Base-by-base conservation (phyloP, 2,329 filamentous ascomycete species). In the Penicillium psychrosexuale region DNA sequence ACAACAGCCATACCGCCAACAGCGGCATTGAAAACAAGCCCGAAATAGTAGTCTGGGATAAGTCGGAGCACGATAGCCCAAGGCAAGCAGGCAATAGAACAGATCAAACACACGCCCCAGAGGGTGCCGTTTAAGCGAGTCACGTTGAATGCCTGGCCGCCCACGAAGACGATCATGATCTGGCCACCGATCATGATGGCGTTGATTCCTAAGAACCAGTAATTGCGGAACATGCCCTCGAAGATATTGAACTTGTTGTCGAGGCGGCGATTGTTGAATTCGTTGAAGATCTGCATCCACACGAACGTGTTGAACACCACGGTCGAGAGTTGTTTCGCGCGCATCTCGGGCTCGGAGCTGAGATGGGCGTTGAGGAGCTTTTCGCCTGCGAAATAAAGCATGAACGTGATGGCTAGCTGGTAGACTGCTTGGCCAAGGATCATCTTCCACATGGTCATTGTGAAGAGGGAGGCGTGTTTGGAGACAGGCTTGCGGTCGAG, bases 201-300 rank as follows among this genome's bases (percentile, higher is more conserved):
- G 75, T 91, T 91, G 73, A 97, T 97, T 37, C 76, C 82, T 36
- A 95, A 83, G 77, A 97, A 97, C 80, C 95, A 96, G 76, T 82
- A 88, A 72, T 97, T 97, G 69, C 84, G 84, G 27, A 82, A 82
- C 56, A 97, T 83, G 51, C 91, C 91, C 70, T 97, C 93, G 58
- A 97, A 93, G 59, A 97, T 91, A 75, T 97, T 97, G 80, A 96
- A 92, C 52, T 86, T 84, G 75, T 97, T 97, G 73, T 97, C 93
- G 51, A 97, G 81, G 12, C 93, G 90, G 56, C 93, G 90, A 76
- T 96, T 96, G 78, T 97, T 97, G 83, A 95, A 90, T 70, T 96
- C 89, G 75, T 97, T 97, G 79, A 97, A 97, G 65, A 97, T 95
- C 67, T 97, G 93, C 92, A 97, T 97, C 93, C 93, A 97, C 50